Base-by-base conservation (phyloP, 2,329 filamentous ascomycete species). In the Pseudofabraea citricarpa region DNA sequence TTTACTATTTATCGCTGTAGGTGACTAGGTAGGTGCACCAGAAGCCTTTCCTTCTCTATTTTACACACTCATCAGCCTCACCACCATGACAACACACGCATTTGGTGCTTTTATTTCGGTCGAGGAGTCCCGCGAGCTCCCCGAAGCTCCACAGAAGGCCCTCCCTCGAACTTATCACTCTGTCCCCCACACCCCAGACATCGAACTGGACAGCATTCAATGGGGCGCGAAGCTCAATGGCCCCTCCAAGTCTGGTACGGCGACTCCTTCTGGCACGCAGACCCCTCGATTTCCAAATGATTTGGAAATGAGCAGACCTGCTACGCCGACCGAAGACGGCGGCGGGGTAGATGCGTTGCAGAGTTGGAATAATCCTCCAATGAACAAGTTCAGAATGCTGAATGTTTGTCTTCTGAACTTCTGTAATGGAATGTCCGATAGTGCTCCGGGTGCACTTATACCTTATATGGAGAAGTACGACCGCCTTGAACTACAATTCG, bases 371-470 rank as follows among this genome's bases (percentile, higher is more conserved):
- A 70, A 78, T 15, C 76, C 77, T 9, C 70, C 72, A 9, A 86
- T 80, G 75, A 90, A 89, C 61, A 81, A 78, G 48, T 90, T 75
- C 66, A 72, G 87, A 24, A 69, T 90, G 20, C 58, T 82, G 8
- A 73, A 78, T 9, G 72, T 75, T 12, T 88, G 83, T 51, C 57
- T 85, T 33, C 75, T 83, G 48, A 83, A 77, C 46, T 74, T 93
- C 48, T 73, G 74, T 2, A 82, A 83, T 54, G 89, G 87, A 0
- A 65, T 93, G 46, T 87, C 79, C 53, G 89, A 94, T 62, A 78
- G 81, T 32, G 82, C 85, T 0, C 79, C 87, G 2, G 88, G 88
- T 57, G 86, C 87, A 9, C 59, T 93, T 45, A 86, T 94, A 53
- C 87, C 88, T 0, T 89, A 89, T 57, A 85, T 94, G 63, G 85